phyloP scores from a whole-genome alignment of 2,329 filamentous ascomycete species.

The Ophiostoma ulmi region DNA sequence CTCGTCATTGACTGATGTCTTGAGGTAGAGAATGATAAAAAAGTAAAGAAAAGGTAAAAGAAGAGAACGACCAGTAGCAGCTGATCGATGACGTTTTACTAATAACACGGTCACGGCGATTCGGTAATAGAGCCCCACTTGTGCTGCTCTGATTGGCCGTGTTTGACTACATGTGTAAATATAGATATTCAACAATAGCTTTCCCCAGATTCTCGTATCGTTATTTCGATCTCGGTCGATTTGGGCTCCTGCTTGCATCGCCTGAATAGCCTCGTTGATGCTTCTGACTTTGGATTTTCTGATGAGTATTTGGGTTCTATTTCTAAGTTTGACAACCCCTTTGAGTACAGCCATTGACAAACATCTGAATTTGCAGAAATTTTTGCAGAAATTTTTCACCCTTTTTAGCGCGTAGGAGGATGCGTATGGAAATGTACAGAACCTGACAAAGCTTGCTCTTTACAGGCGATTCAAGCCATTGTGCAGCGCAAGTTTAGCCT shows the following conservation, averaged over 20 bases:
- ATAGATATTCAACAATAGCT: neutral
- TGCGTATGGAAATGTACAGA: too few relatives aligned
- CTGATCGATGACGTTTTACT: conserved; percentile 3
- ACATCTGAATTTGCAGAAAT: too few relatives aligned
- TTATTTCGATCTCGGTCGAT: neutral
- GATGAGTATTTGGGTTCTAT: too few relatives aligned
- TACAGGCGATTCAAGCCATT: too few relatives aligned
- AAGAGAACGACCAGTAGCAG: neutral
- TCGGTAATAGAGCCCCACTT: neutral
- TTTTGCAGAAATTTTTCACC: too few relatives aligned
- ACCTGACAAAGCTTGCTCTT: too few relatives aligned
- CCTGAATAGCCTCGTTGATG: too few relatives aligned
- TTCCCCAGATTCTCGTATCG: neutral
- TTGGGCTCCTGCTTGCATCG: neutral
- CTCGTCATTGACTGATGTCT: neutral
- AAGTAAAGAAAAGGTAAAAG: neutral
- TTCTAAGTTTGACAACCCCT: too few relatives aligned
- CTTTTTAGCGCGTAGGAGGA: too few relatives aligned
- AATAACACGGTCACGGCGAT: neutral
- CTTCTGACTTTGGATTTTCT: too few relatives aligned
- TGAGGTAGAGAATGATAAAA: neutral
- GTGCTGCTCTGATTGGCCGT: neutral
- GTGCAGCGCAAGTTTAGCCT: too few relatives aligned
- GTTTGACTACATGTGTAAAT: neutral
- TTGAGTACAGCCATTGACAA: too few relatives aligned